Evolutionary conservation across 116 monocot species (phyloP).

Genomic region (Papilionanthe hybrid): DNA sequence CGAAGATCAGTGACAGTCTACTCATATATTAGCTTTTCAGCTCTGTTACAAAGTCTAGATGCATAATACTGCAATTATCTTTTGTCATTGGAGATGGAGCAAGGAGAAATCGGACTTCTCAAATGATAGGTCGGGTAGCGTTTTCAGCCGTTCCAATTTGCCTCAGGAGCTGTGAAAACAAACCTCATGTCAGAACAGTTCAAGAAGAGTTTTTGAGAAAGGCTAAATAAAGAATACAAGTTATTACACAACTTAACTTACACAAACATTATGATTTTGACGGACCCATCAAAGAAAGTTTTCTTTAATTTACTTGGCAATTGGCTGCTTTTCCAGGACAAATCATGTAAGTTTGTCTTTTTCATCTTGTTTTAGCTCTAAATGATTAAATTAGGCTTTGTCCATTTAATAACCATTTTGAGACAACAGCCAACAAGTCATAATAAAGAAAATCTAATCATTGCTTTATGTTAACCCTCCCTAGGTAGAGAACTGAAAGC

Average conservation of each 20-base stretch:
- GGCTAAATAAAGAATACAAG: neutral
- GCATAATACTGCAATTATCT: conserved; percentile 2
- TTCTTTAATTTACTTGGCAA: no score
- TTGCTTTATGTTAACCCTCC: no score
- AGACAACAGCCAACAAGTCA: no score
- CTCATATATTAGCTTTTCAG: neutral
- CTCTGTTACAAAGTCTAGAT: neutral
- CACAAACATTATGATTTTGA: no score
- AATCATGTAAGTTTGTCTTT: no score
- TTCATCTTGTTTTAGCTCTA: no score
- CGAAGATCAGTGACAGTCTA: neutral
- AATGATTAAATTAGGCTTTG: no score
- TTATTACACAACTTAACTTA: neutral
- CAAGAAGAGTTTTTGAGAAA: neutral
- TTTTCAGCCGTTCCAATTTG: conserved; percentile 12
- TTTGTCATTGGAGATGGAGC: neutral
- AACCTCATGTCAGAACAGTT: neutral
- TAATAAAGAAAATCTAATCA: no score
- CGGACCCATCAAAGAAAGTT: no score
- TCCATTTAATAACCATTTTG: no score
- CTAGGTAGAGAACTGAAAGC: no score
- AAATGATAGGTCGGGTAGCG: conserved; percentile 6
- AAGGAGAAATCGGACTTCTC: neutral
- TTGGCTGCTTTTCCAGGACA: no score
- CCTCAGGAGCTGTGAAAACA: conserved; percentile 15